Evolutionary conservation across 2,329 filamentous ascomycete species (phyloP).

Genomic region (Fusarium armeniacum): DNA sequence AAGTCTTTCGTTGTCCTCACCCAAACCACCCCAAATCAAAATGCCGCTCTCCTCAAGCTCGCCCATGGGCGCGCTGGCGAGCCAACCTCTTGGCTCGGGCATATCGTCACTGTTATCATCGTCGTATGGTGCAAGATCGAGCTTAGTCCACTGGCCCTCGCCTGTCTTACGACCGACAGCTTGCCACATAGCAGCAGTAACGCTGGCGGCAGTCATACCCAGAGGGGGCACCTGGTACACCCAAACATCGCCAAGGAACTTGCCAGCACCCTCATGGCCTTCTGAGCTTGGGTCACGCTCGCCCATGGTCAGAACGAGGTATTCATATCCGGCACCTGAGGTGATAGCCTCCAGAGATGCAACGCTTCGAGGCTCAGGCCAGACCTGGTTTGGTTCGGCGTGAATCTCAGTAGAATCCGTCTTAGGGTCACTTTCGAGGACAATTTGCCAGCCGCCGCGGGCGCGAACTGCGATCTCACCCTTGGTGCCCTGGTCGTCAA

Average conservation of each 20-base stretch:
- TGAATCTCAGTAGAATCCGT: conserved; percentile 56
- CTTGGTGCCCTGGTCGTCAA: conserved; percentile 63
- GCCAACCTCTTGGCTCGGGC: conserved; percentile 69
- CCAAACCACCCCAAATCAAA: conserved; percentile 72
- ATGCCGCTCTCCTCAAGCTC: conserved; percentile 72
- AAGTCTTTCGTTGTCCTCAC: conserved; percentile 64
- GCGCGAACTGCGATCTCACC: conserved; percentile 66
- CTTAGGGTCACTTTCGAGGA: conserved; percentile 57
- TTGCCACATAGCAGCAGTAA: conserved; percentile 68
- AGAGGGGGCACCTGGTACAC: conserved; percentile 71
- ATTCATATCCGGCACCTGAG: conserved; percentile 72
- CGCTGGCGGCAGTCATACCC: conserved; percentile 67
- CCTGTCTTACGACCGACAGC: conserved; percentile 66
- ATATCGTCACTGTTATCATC: conserved; percentile 64
- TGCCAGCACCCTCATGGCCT: conserved; percentile 66
- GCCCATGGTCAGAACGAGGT: conserved; percentile 73
- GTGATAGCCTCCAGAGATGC: conserved; percentile 68
- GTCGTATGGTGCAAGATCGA: conserved; percentile 64
- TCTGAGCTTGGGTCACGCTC: conserved; percentile 65
- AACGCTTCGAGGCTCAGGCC: conserved; percentile 68
- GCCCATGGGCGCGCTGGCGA: conserved; percentile 68
- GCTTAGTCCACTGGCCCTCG: conserved; percentile 70
- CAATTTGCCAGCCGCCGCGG: conserved; percentile 68
- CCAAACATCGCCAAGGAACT: conserved; percentile 74
- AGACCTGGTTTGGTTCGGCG: conserved; percentile 55